Evolutionary conservation across 371 early-diverging fungal genomes (phyloP).

Genomic region (Mortierella sp.): DNA sequence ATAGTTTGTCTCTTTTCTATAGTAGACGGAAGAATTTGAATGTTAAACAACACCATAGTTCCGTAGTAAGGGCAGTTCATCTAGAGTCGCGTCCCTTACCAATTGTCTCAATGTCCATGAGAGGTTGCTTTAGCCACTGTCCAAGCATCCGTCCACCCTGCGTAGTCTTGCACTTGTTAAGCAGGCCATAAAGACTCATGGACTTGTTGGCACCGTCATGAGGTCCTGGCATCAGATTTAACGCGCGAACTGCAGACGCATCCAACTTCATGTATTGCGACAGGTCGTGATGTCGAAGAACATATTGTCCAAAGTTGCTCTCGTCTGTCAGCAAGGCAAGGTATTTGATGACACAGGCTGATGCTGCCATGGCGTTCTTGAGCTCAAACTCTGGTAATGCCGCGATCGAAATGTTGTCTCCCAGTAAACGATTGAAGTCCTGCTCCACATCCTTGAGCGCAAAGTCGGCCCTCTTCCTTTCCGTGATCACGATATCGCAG

Average conservation of each 20-base stretch:
- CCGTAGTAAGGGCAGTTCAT: too few relatives aligned
- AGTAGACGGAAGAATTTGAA: too few relatives aligned
- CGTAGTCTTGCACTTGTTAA: constrained; percentile 91
- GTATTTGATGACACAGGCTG: constrained; percentile 85
- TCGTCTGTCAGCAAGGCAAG: constrained; percentile 78
- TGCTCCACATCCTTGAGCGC: constrained; percentile 81
- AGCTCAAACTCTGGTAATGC: constrained; percentile 85
- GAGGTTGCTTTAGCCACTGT: constrained; percentile 96
- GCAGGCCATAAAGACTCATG: constrained; percentile 85
- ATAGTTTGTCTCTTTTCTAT: constrained; percentile 79
- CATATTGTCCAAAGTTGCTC: constrained; percentile 79
- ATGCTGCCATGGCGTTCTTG: constrained; percentile 80
- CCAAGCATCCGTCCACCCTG: constrained; percentile 90
- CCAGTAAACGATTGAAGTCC: constrained; percentile 85
- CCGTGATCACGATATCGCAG: constrained; percentile 82
- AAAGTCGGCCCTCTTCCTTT: constrained; percentile 71
- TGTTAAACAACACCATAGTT: too few relatives aligned
- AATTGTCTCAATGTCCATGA: constrained; percentile 80
- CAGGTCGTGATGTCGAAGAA: constrained; percentile 76
- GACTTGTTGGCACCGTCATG: constrained; percentile 83
- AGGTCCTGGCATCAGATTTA: constrained; percentile 86
- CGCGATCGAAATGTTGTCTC: constrained; percentile 72
- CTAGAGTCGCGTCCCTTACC: too few relatives aligned
- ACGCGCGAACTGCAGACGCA: constrained; percentile 87
- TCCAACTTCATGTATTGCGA: constrained; percentile 94